Conservation (phyloP, 768 basidiomycete genomes). For the Boletus subparvulus region DNA sequence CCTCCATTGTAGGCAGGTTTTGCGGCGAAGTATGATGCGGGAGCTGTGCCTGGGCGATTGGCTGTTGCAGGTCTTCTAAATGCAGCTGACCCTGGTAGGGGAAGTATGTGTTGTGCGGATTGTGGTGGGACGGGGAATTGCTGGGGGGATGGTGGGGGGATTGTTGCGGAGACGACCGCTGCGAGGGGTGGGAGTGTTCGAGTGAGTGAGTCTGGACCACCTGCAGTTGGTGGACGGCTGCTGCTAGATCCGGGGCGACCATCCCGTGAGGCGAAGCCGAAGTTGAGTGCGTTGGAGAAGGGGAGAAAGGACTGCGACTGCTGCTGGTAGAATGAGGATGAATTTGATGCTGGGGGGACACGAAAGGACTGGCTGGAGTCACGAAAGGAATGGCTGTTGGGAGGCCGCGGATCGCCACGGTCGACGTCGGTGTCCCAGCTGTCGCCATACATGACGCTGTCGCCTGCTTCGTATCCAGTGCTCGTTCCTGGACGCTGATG, state of each 20-base stretch:
- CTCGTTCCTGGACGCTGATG: conserved; percentile 68
- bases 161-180: conserved; percentile 72
- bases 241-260: conserved; percentile 46
- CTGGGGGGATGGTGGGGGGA: conserved; percentile 47
- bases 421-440: conserved; percentile 41
- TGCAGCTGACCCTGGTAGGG: conserved; percentile 54
- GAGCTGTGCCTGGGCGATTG: conserved; percentile 69
- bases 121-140: conserved; percentile 40
- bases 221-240: conserved; percentile 55
- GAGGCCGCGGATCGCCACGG: conserved; percentile 37
- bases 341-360: conserved; percentile 48
- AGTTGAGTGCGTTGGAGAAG: conserved; percentile 49
- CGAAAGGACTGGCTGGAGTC: conserved; percentile 82
- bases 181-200: conserved; percentile 71
- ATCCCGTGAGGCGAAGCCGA: conserved; percentile 43
- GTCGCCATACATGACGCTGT: conserved; percentile 30
- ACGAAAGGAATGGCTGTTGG: conserved; percentile 69
- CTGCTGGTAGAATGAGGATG: conserved; percentile 41
- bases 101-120: conserved; percentile 51
- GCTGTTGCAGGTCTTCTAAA: conserved; percentile 59
- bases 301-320: conserved; percentile 71
- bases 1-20: conserved; percentile 49
- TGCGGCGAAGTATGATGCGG: conserved; percentile 58
- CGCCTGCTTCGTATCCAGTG: conserved; percentile 65
- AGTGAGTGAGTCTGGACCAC: conserved; percentile 42